Evolutionary conservation across 176 grass and related monocot species (phyloP), one percentile per base, ranked within the genome.

Genomic region (Dactylis glomerata): DNA sequence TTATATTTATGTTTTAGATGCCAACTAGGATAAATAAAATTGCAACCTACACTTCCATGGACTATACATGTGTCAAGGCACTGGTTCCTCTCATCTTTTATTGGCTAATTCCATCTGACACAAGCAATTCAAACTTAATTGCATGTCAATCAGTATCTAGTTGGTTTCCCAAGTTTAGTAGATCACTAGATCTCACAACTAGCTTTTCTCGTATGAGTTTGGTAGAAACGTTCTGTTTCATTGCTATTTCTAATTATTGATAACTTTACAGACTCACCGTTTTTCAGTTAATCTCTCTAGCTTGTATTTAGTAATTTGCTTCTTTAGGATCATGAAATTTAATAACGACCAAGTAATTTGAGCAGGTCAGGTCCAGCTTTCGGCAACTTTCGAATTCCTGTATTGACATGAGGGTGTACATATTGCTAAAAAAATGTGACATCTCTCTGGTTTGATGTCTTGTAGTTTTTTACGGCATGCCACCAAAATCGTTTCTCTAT

Each of bases 181-280:
- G 38, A 80, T 61, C 52, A 67, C 59, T 82, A 71, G 38, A 80
- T 61, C 52, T 77, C 59, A 86, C 5, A 28, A 16, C 15, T 84
- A 41, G 59, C 34, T 84, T 28, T 28, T 67, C 3, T 30, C 2
- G 13, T 75, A 13, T 20, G 57, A 51, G 56, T 51, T 59, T 76
- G 44, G 7, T 19, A 76, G 24, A 33, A 52, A 50, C 14, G 14
- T 72, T 42, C 14, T 19, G 54, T 73, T 73, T 86, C 36, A 32
- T 63, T 24, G 66, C 15, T 62, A 73, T 27, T 46, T 73, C n/a
- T n/a, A n/a, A n/a, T n/a, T n/a, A 47, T 40, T 46, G 55, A 85
- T 68, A 73, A 3, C 42, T 80, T 73, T 46, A 37, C 54, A 40
- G 16, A 78, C 56, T 57, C 47, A 23, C 63, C 26, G 24, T 72